Conservation (phyloP, 1,139 yeast genomes). For the Chernovozyma aurita region DNA sequence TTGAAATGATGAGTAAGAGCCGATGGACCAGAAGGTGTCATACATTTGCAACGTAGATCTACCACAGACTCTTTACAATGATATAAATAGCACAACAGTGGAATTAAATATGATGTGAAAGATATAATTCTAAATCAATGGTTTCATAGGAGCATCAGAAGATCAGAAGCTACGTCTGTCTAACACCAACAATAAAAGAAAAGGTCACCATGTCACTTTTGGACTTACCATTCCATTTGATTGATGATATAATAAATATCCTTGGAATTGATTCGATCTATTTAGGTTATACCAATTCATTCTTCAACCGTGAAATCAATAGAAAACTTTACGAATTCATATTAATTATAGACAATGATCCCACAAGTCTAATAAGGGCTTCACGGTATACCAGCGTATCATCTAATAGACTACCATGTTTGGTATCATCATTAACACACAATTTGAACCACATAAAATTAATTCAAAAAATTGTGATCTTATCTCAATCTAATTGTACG, state of each 20-base stretch:
- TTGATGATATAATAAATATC: constrained; percentile 8
- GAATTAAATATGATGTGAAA: no score
- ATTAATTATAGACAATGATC: constrained; percentile 13
- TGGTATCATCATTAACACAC: constrained; percentile 10
- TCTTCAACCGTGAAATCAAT: constrained; percentile 14
- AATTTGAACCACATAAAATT: constrained; percentile 11
- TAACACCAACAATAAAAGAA: no score
- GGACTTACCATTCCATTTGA: constrained; percentile 8
- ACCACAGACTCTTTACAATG: no score
- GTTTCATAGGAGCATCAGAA: no score
- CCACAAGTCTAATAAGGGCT: constrained; percentile 4
- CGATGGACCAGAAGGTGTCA: no score
- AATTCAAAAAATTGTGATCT: constrained; percentile 15
- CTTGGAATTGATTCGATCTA: constrained; percentile 14
- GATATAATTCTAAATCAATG: no score
- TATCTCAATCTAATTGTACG: constrained; percentile 16
- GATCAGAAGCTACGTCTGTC: no score
- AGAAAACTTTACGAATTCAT: constrained; percentile 15
- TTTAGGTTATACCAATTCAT: constrained; percentile 11
- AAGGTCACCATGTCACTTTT: constrained; percentile 2
- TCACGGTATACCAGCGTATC: constrained; percentile 9
- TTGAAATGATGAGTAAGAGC: no score
- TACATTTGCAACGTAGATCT: no score
- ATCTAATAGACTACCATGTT: constrained; percentile 11
- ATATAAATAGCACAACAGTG: no score